Evolutionary conservation across 164 flowering plant species (phyloP).

Genomic region (Hamamelis virginiana): DNA sequence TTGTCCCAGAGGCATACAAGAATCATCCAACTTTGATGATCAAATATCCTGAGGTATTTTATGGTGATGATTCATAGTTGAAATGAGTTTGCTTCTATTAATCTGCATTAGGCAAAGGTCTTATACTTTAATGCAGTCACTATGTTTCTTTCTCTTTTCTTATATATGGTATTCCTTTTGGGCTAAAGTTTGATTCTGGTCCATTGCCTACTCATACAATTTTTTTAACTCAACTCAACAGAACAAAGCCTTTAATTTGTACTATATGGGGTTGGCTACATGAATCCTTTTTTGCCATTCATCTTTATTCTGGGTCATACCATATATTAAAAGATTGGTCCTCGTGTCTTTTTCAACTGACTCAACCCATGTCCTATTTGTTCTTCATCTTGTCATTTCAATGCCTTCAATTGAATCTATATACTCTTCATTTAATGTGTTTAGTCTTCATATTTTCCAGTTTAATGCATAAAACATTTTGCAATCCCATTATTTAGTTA

Average conservation of each 20-base stretch:
- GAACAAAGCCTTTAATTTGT: background rate
- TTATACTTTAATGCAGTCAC: too few relatives aligned
- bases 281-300: background rate
- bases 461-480: too few relatives aligned
- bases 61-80: background rate
- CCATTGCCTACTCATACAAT: background rate
- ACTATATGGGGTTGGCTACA: background rate
- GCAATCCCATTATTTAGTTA: background rate
- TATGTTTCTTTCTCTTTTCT: background rate
- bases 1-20: constrained; percentile 98
- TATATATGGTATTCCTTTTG: background rate
- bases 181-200: background rate
- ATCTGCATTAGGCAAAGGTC: background rate
- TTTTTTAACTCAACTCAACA: background rate
- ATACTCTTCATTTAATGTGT: background rate
- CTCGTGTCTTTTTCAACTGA: background rate
- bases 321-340: background rate
- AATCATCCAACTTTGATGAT: constrained; percentile 90
- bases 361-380: background rate
- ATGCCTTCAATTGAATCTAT: background rate
- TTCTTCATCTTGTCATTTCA: background rate
- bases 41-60: constrained; percentile 95
- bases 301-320: background rate
- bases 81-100: background rate
- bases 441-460: background rate